Evolutionary conservation across 1,139 yeast genomes (phyloP).

Genomic region (Scheffersomyces lignicola): DNA sequence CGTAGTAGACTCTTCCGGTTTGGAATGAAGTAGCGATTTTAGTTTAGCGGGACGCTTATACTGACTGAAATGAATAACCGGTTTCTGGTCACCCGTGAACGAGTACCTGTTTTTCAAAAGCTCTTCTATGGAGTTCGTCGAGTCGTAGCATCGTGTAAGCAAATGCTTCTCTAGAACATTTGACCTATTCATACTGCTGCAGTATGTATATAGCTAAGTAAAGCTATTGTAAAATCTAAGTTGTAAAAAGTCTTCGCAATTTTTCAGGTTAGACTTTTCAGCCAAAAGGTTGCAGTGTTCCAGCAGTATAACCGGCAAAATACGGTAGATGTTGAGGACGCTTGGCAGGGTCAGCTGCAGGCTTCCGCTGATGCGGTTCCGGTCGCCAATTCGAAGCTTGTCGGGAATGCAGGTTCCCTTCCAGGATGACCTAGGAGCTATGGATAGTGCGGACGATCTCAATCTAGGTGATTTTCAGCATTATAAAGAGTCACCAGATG

Average conservation of each 20-base stretch:
- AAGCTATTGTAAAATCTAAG: background rate
- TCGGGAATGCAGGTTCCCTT: slow-evolving; percentile 33
- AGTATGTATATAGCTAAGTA: background rate
- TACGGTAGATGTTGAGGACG: too few species aligned
- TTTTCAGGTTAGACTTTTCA: slow-evolving; percentile 3
- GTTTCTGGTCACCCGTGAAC: slow-evolving; percentile 57
- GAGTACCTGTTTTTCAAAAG: slow-evolving; percentile 60
- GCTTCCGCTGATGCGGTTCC: background rate
- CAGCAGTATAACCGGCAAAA: too few species aligned
- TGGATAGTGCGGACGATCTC: slow-evolving; percentile 37
- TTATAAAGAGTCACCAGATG: slow-evolving; percentile 35
- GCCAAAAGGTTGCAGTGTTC: background rate
- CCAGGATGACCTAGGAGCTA: slow-evolving; percentile 37
- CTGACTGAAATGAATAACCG: slow-evolving; percentile 43
- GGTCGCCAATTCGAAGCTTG: slow-evolving; percentile 6
- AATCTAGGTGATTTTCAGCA: slow-evolving; percentile 41
- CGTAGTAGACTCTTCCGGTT: slow-evolving; percentile 9
- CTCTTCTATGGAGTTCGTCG: slow-evolving; percentile 43
- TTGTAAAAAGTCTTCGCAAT: background rate
- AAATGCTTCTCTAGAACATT: slow-evolving; percentile 51
- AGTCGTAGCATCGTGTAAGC: slow-evolving; percentile 51
- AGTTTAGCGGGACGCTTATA: slow-evolving; percentile 16
- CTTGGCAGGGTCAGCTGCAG: too few species aligned
- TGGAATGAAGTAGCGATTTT: slow-evolving; percentile 19
- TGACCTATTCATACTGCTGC: slow-evolving; percentile 29